These are phyloP conservation scores for Opeltia flavorubescens DNA, from an alignment of 495 filamentous ascomycete genomes.

Conservation along the genomic window DNA sequence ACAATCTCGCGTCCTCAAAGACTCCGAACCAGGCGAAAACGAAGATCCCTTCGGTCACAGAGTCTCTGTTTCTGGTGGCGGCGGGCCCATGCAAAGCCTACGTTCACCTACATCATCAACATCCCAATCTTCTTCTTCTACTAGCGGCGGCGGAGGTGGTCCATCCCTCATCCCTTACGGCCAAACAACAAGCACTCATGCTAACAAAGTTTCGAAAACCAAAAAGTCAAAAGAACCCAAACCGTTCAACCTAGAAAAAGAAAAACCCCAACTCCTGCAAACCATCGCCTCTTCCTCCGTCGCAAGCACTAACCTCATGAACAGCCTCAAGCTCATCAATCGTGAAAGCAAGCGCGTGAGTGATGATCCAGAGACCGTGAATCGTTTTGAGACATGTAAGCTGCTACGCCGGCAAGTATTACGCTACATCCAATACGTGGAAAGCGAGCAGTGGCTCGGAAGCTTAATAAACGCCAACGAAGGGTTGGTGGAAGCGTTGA, in stretches of 20 bases:
- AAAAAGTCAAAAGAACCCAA: slow-evolving; percentile 37
- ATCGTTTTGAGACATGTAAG: slow-evolving; percentile 78
- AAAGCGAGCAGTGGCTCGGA: slow-evolving; percentile 69
- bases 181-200: slow-evolving; percentile 14
- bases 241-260: slow-evolving; percentile 70
- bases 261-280: slow-evolving; percentile 71
- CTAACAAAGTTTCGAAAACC: slow-evolving; percentile 14
- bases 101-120: background rate
- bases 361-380: slow-evolving; percentile 60
- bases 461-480: slow-evolving; percentile 72
- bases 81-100: background rate
- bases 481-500: slow-evolving; percentile 76
- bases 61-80: background rate
- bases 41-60: slow-evolving; percentile 40
- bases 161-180: slow-evolving; percentile 17
- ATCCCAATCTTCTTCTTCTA: background rate
- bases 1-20: slow-evolving; percentile 65
- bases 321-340: slow-evolving; percentile 81
- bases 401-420: slow-evolving; percentile 67
- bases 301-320: slow-evolving; percentile 79
- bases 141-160: slow-evolving; percentile 19
- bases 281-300: slow-evolving; percentile 75
- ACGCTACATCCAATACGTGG: slow-evolving; percentile 78
- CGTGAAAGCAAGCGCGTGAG: slow-evolving; percentile 78
- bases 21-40: slow-evolving; percentile 50